These are phyloP conservation scores for Leptographium lundbergii DNA, from an alignment of 2,329 filamentous ascomycete species.

Conservation along the genomic window DNA sequence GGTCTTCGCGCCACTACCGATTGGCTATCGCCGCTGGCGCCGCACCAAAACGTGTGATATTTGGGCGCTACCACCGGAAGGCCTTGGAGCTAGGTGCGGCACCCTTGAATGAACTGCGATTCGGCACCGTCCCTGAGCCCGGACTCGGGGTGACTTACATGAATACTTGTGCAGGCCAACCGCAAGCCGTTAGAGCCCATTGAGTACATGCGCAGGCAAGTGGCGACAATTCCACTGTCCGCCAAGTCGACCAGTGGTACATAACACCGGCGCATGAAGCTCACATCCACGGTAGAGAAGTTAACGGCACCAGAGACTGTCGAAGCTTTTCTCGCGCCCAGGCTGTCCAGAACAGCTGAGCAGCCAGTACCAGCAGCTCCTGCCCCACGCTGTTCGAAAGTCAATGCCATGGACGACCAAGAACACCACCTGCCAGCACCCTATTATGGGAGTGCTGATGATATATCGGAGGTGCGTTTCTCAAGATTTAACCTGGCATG, in stretches of 20 bases:
- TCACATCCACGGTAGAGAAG: background rate
- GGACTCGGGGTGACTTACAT: background rate
- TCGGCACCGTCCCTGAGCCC: background rate
- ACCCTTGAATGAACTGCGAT: background rate
- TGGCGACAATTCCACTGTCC: background rate
- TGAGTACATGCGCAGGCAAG: background rate
- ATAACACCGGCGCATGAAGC: background rate
- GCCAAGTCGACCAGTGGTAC: background rate
- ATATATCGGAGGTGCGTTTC: constrained; percentile 3
- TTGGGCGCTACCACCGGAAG: background rate
- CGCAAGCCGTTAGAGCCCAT: background rate
- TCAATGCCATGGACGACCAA: constrained; percentile 1
- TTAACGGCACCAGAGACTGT: background rate
- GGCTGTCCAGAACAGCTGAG: background rate
- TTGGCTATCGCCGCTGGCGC: background rate
- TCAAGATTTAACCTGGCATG: background rate
- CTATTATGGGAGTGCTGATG: background rate
- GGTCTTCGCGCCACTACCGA: background rate
- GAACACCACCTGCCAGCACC: background rate
- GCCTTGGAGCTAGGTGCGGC: background rate
- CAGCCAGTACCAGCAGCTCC: background rate
- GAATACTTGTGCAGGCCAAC: background rate
- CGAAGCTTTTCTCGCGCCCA: background rate
- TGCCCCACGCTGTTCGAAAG: background rate
- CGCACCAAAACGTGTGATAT: background rate